Conservation (phyloP, 768 basidiomycete genomes). For the Pulveroboletus sp. region DNA sequence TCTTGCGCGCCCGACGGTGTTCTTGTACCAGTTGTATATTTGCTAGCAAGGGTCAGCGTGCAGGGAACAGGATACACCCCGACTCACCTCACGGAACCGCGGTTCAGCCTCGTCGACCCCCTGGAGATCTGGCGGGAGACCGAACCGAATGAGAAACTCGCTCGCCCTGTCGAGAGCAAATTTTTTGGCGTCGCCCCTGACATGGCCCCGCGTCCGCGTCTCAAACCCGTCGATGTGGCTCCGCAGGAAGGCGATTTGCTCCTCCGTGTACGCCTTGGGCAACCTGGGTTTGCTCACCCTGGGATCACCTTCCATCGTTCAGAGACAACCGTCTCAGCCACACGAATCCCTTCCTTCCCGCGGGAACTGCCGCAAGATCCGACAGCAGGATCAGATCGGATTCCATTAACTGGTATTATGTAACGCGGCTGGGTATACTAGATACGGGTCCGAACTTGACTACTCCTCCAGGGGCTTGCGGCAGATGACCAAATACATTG, state of each 20-base stretch:
- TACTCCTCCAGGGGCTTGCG: conserved; percentile 42
- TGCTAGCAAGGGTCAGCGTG: conserved; percentile 35
- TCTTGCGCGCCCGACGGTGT: conserved; percentile 58
- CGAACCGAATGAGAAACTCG: conserved; percentile 58
- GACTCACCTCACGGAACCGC: conserved; percentile 55
- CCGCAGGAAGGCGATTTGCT: conserved; percentile 56
- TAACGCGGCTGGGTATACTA: not conserved
- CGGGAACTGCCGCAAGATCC: conserved; percentile 27
- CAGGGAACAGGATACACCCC: too few species aligned
- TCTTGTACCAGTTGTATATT: conserved; percentile 75
- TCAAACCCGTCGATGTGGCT: conserved; percentile 55
- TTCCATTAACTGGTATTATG: conserved; percentile 10
- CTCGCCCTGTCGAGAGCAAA: conserved; percentile 59
- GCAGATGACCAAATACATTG: conserved; percentile 73
- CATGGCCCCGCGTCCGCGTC: conserved; percentile 51
- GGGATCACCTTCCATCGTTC: conserved; percentile 48
- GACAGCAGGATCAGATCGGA: too few species aligned
- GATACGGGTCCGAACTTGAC: too few species aligned
- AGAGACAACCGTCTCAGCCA: conserved; percentile 16
- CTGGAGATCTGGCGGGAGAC: conserved; percentile 52
- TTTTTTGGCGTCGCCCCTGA: conserved; percentile 67
- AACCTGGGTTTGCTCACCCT: conserved; percentile 63
- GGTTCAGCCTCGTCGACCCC: conserved; percentile 55
- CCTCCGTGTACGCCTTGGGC: conserved; percentile 62
- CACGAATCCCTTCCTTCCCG: conserved; percentile 8